Evolutionary conservation across 139 green algal genomes (phyloP).

Genomic region (Volvox reticuliferus): DNA sequence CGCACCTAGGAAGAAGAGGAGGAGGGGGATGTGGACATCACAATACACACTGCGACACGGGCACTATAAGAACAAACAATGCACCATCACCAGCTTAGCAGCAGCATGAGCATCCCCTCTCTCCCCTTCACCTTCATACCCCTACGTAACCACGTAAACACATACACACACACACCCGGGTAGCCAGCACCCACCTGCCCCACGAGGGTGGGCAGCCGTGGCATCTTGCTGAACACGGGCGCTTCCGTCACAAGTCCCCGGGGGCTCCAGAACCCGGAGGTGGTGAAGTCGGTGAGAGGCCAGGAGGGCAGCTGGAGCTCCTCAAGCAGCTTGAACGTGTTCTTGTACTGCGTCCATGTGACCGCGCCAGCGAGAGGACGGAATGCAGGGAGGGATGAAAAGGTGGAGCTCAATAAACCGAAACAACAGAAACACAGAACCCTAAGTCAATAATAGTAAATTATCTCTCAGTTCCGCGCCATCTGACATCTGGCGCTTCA

Average conservation of each 20-base stretch:
- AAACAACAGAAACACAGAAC: no score
- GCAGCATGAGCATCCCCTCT: no score
- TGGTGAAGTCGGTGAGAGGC: slow-evolving; percentile 87
- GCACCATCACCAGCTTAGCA: no score
- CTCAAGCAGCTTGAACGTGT: slow-evolving; percentile 70
- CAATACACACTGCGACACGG: no score
- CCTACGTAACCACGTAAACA: background rate
- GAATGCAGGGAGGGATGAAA: background rate
- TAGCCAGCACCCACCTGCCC: slow-evolving; percentile 59
- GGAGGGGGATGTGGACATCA: no score
- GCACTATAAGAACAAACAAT: no score
- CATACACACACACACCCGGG: background rate
- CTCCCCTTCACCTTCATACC: background rate
- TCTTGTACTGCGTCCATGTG: slow-evolving; percentile 60
- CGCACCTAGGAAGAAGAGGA: no score
- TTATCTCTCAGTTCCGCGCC: no score
- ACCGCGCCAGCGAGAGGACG: no score
- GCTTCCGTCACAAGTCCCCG: slow-evolving; percentile 78
- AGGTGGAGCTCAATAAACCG: no score
- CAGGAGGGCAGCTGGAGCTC: slow-evolving; percentile 62
- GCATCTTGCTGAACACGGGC: slow-evolving; percentile 84
- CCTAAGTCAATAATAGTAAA: no score
- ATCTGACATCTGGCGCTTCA: no score
- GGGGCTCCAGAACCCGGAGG: slow-evolving; percentile 79
- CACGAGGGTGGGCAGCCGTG: slow-evolving; percentile 83